These are phyloP conservation scores for Rhinocladiella mackenziei DNA, from an alignment of 2,329 filamentous ascomycete species.

Conservation along the genomic window DNA sequence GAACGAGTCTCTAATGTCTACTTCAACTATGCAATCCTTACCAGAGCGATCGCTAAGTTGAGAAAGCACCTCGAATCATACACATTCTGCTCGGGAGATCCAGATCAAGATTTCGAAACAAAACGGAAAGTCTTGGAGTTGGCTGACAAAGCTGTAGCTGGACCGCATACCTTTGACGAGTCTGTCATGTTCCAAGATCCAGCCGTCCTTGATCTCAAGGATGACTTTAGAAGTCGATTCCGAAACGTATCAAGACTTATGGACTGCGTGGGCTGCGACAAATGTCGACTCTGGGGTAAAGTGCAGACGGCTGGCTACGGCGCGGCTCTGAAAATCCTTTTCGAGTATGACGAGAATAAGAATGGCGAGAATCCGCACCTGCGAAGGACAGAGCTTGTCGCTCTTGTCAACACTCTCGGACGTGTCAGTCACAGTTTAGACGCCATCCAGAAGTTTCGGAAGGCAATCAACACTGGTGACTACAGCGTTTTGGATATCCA, in stretches of 20 bases:
- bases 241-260: constrained; percentile 94
- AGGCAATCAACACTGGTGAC: constrained; percentile 39
- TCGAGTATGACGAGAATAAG: constrained; percentile 76
- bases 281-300: constrained; percentile 97
- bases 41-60: constrained; percentile 85
- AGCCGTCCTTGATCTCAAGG: constrained; percentile 69
- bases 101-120: constrained; percentile 70
- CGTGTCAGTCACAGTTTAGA: constrained; percentile 76
- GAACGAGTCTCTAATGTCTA: constrained; percentile 96
- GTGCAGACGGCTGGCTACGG: constrained; percentile 93
- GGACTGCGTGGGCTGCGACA: constrained; percentile 98
- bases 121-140: constrained; percentile 77
- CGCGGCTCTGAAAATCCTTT: constrained; percentile 89
- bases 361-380: constrained; percentile 64
- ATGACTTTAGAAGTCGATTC: constrained; percentile 96
- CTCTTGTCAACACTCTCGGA: constrained; percentile 89
- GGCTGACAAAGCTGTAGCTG: constrained; percentile 63
- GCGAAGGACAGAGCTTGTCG: constrained; percentile 86
- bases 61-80: constrained; percentile 76
- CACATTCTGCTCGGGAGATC: constrained; percentile 87
- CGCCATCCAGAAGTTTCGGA: constrained; percentile 68
- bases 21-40: constrained; percentile 97
- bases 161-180: constrained; percentile 83
- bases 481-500: constrained; percentile 16
- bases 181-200: constrained; percentile 82